These are phyloP conservation scores for Papiliotrema terrestris DNA, from an alignment of 1,284 basidiomycete species.

Conservation along the genomic window DNA sequence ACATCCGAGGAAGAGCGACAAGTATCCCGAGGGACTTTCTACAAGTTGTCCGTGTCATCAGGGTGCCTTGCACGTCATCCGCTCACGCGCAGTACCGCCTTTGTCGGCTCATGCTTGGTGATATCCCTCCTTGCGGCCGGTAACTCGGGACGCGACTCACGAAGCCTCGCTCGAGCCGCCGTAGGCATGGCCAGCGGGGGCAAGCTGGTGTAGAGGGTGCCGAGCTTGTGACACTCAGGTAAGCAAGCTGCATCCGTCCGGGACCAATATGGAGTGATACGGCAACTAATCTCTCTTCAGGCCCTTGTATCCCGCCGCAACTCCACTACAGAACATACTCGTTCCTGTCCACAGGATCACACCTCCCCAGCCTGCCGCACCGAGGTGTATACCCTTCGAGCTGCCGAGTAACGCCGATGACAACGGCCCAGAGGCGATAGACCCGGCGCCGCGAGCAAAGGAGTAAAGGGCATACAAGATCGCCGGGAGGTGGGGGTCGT, in stretches of 20 bases:
- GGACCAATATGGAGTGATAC: too few relatives aligned
- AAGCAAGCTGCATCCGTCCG: too few relatives aligned
- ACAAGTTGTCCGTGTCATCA: slow-evolving; percentile 45
- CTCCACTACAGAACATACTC: slow-evolving; percentile 21
- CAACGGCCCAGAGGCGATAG: slow-evolving; percentile 31
- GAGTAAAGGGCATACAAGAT: slow-evolving; percentile 28
- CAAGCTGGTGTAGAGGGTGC: slow-evolving; percentile 28
- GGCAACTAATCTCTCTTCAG: slow-evolving; percentile 20
- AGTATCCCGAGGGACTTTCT: slow-evolving; percentile 47
- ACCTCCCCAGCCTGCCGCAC: slow-evolving; percentile 23
- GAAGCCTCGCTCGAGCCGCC: slow-evolving; percentile 28
- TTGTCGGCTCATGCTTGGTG: slow-evolving; percentile 46
- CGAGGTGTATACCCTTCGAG: slow-evolving; percentile 3
- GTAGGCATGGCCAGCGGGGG: slow-evolving; percentile 28
- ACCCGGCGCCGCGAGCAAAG: slow-evolving; percentile 28
- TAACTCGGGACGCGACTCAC: slow-evolving; percentile 35
- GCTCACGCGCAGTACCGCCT: slow-evolving; percentile 35
- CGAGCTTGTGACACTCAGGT: too few relatives aligned
- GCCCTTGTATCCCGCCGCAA: slow-evolving; percentile 27
- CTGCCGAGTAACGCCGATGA: slow-evolving; percentile 24
- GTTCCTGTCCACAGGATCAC: slow-evolving; percentile 33
- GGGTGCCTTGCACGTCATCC: not conserved
- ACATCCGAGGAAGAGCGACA: slow-evolving; percentile 48
- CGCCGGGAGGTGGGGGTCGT: slow-evolving; percentile 24
- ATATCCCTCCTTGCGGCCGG: slow-evolving; percentile 45